These are phyloP conservation scores for Amborella trichopoda DNA, from an alignment of 164 flowering plant species.

Conservation along the genomic window DNA sequence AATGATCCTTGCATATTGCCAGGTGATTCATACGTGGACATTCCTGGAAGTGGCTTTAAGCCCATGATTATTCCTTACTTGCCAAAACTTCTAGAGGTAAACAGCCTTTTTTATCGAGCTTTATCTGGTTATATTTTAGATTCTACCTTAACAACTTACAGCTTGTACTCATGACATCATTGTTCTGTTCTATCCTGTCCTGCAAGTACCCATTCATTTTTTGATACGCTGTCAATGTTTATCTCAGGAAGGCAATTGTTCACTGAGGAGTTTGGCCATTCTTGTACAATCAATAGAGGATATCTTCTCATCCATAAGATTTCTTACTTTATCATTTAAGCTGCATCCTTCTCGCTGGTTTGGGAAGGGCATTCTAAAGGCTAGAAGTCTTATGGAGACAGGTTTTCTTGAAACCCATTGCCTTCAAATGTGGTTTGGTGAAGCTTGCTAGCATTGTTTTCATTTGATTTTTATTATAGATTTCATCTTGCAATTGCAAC, in stretches of 20 bases:
- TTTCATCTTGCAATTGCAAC: too few species aligned
- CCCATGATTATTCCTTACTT: not conserved
- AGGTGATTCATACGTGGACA: not conserved
- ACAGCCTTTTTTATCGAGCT: too few species aligned
- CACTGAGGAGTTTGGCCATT: not conserved
- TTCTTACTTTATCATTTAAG: not conserved
- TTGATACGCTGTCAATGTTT: too few species aligned
- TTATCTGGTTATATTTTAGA: too few species aligned
- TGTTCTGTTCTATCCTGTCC: too few species aligned
- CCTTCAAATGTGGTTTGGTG: too few species aligned
- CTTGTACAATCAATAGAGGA: not conserved
- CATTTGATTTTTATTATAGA: too few species aligned
- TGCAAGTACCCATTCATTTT: too few species aligned
- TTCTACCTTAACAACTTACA: too few species aligned
- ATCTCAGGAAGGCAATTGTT: not conserved
- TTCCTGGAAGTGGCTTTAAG: not conserved
- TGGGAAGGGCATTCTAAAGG: not conserved
- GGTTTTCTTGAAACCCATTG: too few species aligned
- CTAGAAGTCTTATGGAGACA: not conserved
- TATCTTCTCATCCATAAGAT: not conserved
- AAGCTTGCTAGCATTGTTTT: too few species aligned
- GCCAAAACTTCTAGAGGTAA: constrained; percentile 2
- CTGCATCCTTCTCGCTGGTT: constrained; percentile 1
- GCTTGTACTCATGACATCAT: too few species aligned
- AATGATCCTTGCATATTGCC: not conserved